A percentile compares a stretch with the other conserved stretches of the same genome.
Conservation (phyloP, 441 rosid genomes). For the Arabidopsis lyrata region DNA sequence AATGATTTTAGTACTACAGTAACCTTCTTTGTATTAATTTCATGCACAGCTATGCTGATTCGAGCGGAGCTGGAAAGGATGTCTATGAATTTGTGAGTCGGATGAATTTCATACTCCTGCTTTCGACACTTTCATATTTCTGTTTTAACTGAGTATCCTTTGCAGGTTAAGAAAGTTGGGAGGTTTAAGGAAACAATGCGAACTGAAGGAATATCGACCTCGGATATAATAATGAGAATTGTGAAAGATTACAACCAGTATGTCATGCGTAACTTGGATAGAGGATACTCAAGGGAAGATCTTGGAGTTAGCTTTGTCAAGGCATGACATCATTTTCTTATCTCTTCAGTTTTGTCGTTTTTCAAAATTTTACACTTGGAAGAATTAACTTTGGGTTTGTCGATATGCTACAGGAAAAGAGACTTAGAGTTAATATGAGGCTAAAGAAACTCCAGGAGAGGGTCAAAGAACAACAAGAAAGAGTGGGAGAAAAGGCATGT, state of each 20-base stretch:
- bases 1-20: constrained; percentile 6
- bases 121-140: constrained; percentile 27
- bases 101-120: constrained; percentile 5
- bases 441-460: constrained; percentile 77
- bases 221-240: constrained; percentile 90
- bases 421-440: constrained; percentile 83
- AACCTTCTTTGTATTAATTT: constrained; percentile 23
- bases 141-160: constrained; percentile 19
- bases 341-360: constrained; percentile 1
- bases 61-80: constrained; percentile 93
- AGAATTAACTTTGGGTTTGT: constrained; percentile 29
- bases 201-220: constrained; percentile 92
- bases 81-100: constrained; percentile 91
- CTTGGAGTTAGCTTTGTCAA: constrained; percentile 95
- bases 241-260: constrained; percentile 92
- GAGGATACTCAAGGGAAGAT: constrained; percentile 91
- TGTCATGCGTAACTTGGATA: constrained; percentile 86
- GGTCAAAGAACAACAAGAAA: constrained; percentile 83
- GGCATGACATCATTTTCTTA: constrained; percentile 47
- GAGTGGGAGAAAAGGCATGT: constrained; percentile 58
- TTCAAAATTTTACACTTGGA: not conserved
- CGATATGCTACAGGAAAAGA: constrained; percentile 64
- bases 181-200: constrained; percentile 87
- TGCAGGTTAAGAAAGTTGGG: constrained; percentile 74
- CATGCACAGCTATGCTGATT: constrained; percentile 75